Evolutionary conservation across 2,329 filamentous ascomycete genomes (phyloP).

Genomic region (Penicillium verrucosum): DNA sequence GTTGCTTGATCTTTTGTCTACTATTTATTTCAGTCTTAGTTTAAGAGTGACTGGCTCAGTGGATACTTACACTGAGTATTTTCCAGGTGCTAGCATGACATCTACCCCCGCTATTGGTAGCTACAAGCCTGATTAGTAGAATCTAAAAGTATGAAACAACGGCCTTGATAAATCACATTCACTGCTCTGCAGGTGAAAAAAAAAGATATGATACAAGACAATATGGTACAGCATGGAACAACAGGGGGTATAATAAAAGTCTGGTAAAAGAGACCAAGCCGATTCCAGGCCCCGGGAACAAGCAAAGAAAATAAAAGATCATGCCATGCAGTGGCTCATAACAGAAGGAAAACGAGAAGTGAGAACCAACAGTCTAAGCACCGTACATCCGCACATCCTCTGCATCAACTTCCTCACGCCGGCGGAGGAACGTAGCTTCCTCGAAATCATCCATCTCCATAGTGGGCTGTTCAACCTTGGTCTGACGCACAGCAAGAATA

Average conservation of each 20-base stretch:
- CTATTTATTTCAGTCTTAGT: too few species aligned
- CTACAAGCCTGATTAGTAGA: background rate
- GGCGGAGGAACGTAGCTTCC: conserved; percentile 2
- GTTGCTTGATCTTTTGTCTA: background rate
- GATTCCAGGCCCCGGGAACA: background rate
- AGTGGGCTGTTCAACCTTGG: conserved; percentile 3
- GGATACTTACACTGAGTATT: background rate
- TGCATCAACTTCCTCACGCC: conserved; percentile 17
- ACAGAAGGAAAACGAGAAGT: background rate
- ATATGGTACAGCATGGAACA: background rate
- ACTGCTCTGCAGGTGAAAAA: background rate
- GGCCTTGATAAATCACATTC: background rate
- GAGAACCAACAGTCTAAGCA: conserved; percentile 18
- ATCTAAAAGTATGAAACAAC: background rate
- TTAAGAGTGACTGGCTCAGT: background rate
- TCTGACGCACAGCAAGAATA: conserved; percentile 15
- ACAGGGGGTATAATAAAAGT: conserved; percentile 3
- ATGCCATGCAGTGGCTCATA: background rate
- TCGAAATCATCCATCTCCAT: conserved; percentile 38
- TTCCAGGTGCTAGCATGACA: background rate
- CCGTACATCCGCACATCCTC: conserved; percentile 36
- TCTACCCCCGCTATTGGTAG: too few species aligned
- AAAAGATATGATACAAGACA: background rate
- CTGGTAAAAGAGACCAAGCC: background rate
- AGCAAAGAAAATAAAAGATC: background rate